Evolutionary conservation across 176 grass and related monocot genomes (phyloP).

Genomic region (Carex kokanica): DNA sequence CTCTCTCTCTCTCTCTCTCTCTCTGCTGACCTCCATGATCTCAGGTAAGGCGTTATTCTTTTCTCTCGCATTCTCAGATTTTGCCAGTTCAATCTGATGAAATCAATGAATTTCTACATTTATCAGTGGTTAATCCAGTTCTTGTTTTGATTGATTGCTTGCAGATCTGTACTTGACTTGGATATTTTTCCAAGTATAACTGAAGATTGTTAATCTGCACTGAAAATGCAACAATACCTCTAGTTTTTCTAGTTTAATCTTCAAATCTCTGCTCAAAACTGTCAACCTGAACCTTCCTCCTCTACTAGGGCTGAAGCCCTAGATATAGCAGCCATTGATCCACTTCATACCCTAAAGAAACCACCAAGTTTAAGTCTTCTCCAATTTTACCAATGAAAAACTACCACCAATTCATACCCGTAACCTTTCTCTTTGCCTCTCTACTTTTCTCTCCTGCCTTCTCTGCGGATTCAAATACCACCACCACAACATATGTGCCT

Average conservation of each 20-base stretch:
- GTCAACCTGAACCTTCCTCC: background rate
- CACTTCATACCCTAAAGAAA: background rate
- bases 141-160: background rate
- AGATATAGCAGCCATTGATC: background rate
- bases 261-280: background rate
- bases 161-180: constrained; percentile 5
- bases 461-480: constrained; percentile 11
- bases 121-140: constrained; percentile 1
- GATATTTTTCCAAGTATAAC: background rate
- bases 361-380: background rate
- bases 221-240: background rate
- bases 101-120: background rate
- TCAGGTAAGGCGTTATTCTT: constrained; percentile 7
- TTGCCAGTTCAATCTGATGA: background rate
- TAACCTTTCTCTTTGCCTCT: background rate
- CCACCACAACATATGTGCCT: constrained; percentile 37
- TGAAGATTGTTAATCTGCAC: background rate
- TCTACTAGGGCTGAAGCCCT: background rate
- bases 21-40: background rate
- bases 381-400: background rate
- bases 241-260: background rate
- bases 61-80: background rate
- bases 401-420: background rate
- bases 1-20: background rate
- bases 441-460: background rate